A percentile compares a stretch with the other conserved stretches of the same genome.
These are phyloP conservation scores for Metschnikowia aberdeeniae DNA, from an alignment of 805 yeast genomes.

Conservation along the genomic window DNA sequence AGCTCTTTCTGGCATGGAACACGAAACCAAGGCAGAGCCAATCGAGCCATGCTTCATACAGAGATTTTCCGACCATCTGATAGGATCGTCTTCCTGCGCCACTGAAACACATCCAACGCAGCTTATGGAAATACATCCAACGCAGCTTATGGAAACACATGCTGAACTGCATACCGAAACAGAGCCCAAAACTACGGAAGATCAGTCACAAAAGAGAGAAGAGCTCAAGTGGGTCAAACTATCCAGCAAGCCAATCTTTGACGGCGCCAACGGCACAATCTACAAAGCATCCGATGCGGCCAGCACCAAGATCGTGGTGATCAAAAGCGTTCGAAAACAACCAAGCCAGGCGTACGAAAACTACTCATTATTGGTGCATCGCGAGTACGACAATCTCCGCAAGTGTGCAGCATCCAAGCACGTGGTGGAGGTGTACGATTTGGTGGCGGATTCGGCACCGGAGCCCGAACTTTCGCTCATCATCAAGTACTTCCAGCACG, in stretches of 20 bases:
- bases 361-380: constrained; percentile 23
- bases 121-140: too few species aligned
- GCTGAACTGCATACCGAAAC: not conserved
- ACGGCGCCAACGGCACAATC: constrained; percentile 41
- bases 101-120: not conserved
- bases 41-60: too few species aligned
- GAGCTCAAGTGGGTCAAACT: constrained; percentile 21
- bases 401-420: constrained; percentile 25
- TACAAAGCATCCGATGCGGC: constrained; percentile 27
- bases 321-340: constrained; percentile 29
- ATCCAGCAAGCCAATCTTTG: constrained; percentile 32
- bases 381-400: constrained; percentile 29
- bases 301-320: constrained; percentile 21
- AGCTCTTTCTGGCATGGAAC: too few species aligned
- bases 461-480: constrained; percentile 30
- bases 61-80: too few species aligned
- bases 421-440: constrained; percentile 26
- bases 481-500: constrained; percentile 41
- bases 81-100: too few species aligned
- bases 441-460: constrained; percentile 16
- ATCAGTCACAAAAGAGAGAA: not conserved
- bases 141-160: too few species aligned
- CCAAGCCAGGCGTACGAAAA: constrained; percentile 7
- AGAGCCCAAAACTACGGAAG: not conserved
- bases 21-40: too few species aligned